Conservation (phyloP, 2,329 filamentous ascomycete genomes). For the Fusarium continuum region DNA sequence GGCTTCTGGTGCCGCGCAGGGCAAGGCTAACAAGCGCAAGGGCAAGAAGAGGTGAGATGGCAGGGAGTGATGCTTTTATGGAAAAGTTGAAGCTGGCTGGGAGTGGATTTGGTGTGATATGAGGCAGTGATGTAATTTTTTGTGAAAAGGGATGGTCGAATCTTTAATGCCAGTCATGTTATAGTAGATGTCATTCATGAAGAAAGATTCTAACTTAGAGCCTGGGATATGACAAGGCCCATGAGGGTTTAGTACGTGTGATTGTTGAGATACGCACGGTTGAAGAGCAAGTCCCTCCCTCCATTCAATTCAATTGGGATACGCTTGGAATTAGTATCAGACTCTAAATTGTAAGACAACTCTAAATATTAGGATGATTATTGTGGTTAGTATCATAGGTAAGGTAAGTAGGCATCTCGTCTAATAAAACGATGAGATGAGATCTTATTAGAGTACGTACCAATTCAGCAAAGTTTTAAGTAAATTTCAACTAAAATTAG, state of each 20-base stretch:
- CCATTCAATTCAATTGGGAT: no score
- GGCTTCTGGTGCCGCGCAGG: slow-evolving; percentile 58
- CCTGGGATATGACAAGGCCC: slow-evolving; percentile 3
- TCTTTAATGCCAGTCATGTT: slow-evolving; percentile 5
- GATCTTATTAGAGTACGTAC: neutral
- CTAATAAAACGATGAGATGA: no score
- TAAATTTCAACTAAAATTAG: neutral
- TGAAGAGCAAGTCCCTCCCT: no score
- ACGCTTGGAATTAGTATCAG: no score
- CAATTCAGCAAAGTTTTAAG: neutral
- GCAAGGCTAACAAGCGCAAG: slow-evolving; percentile 62
- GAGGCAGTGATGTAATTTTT: slow-evolving; percentile 1
- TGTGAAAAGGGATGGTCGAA: slow-evolving; percentile 4
- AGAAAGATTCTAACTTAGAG: slow-evolving; percentile 2
- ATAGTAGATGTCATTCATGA: slow-evolving; percentile 19
- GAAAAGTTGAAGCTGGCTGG: neutral
- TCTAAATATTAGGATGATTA: no score
- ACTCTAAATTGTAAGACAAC: no score
- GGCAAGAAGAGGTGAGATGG: slow-evolving; percentile 62
- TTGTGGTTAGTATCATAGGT: no score
- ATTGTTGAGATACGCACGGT: no score
- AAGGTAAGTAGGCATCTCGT: no score
- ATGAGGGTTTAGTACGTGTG: no score
- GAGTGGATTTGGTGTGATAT: slow-evolving; percentile 8
- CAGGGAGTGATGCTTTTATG: neutral